A percentile compares a stretch with the other conserved stretches of the same genome.
Conservation (phyloP, 257 asterid genomes). For the Penstemon barbatus region DNA sequence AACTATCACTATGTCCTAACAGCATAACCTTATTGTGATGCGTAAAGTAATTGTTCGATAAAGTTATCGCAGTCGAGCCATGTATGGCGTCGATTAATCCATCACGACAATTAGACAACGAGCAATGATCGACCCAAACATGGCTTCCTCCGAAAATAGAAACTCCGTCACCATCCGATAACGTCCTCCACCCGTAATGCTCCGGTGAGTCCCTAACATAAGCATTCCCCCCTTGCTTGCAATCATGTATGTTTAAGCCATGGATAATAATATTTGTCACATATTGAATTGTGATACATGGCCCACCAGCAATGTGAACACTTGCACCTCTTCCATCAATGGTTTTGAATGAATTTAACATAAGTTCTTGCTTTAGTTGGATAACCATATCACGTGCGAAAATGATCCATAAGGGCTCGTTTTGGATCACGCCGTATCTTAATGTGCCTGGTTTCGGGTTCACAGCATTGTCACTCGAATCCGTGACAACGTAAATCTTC, state of each 20-base stretch:
- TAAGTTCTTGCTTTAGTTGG: constrained; percentile 70
- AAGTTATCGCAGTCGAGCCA: constrained; percentile 79
- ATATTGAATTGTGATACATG: constrained; percentile 72
- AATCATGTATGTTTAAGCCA: constrained; percentile 79
- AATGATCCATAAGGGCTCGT: constrained; percentile 80
- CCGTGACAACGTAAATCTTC: constrained; percentile 63
- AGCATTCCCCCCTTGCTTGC: constrained; percentile 81
- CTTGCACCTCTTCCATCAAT: constrained; percentile 82
- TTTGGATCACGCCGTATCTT: constrained; percentile 68
- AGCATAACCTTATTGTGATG: constrained; percentile 89
- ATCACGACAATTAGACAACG: constrained; percentile 70
- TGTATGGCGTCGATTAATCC: constrained; percentile 83
- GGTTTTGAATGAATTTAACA: constrained; percentile 85
- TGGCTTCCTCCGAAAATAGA: constrained; percentile 83
- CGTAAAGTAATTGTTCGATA: constrained; percentile 73
- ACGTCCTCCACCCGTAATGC: constrained; percentile 73
- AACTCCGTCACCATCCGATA: constrained; percentile 82
- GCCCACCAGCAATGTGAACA: constrained; percentile 85
- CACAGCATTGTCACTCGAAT: constrained; percentile 64
- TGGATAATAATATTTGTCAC: constrained; percentile 80
- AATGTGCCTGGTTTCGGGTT: constrained; percentile 76
- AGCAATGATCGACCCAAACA: constrained; percentile 87
- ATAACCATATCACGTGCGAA: constrained; percentile 74
- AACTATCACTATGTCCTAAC: constrained; percentile 73
- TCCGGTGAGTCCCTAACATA: constrained; percentile 82